Evolutionary conservation across 768 basidiomycete genomes (phyloP), one percentile per base, ranked within the genome.

Genomic region (Tulasnella sp.): DNA sequence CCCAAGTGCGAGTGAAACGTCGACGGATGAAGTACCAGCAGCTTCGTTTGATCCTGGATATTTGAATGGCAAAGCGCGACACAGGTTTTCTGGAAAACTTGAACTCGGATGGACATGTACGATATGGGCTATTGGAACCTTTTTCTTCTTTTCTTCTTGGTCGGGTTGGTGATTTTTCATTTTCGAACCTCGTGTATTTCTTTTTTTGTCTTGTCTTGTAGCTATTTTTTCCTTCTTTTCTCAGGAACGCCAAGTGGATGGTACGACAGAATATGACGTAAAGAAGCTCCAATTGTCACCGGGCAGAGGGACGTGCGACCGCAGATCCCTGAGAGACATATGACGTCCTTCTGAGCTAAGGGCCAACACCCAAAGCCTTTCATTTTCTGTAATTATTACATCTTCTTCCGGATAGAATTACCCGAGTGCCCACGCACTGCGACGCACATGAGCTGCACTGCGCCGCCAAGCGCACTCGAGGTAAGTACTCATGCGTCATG

Each of bases 21-120:
- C 68, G 37, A 70, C 68, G 36, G 36, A 70, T 15, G 40, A 12
- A 19, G 36, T 70, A 7, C 36, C 68, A 1, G 37, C 68, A 22
- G 40, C 68, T 19, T 70, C 68, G 25, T 70, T 70, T 22, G 68
- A 70, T 70, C 68, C 68, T n/a, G 68, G 68, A 37, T 70, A 70
- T 42, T 42, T 70, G 37, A 70, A 70, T n/a, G 68, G 68, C 5
- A 70, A 36, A 31, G 58, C 58, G n/a, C 58, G 58, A 64, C 58
- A 64, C 58, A 64, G 58, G 58, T 64, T 64, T 25, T 64, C 58
- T 1, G 58, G 58, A 1, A 31, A 25, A 64, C 58, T 64, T 64
- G 58, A 64, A 64, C 58, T 64, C 12, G 58, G 58, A 64, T 64
- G 58, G 58, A 64, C 58, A 31, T 64, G 58, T 64, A 64, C 58